Evolutionary conservation across 768 basidiomycete species (phyloP), one percentile per base, ranked within the genome.

Genomic region (Megacollybia marginata): DNA sequence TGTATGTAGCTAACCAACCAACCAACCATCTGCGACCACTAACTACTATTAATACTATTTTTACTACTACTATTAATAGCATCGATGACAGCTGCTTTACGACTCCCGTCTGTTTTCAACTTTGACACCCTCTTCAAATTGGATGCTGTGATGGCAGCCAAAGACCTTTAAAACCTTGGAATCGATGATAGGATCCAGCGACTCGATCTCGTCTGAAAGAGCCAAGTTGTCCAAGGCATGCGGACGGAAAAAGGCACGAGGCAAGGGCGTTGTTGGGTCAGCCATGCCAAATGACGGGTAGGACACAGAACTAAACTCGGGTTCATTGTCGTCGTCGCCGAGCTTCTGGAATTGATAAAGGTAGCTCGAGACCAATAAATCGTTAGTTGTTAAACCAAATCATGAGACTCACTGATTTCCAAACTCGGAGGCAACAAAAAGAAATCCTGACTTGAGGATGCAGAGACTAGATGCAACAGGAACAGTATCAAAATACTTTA

Each of bases 401-500:
- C 18, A 31, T 53, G 31, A 34, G 33, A 79, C 88, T 68, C 58
- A 96, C 92, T 96, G 93, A 63, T 98, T 96, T 34, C 95, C 92
- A 62, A 96, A 96, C 65, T 99, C 96, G 59, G 92, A 87, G 5
- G 94, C 94, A 49, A 94, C 89, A 62, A 97, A 98, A 55, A 99
- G 79, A 73, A 96, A 98, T 61, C 96, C 96, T 49, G 91, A 92
- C 70, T 98, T 98, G 57, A 99, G 79, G 70, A 99, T 98, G 72
- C 92, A 96, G 42, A 99, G 75, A 66, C 85, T 87, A 33, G 83
- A 80, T 23, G 96, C 93, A 56, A 92, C 85, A 61, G 96, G 93
- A 13, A 98, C 88, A 47, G 95, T 98, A 65, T 99, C 96, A 68
- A 99, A 99, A 74, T 97, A 98, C 71, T 98, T 98, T 80, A 99